A percentile compares a stretch with the other conserved stretches of the same genome.
Conservation (phyloP, 108 stramenopile genomes). For the Hondaea fermentalgiana region DNA sequence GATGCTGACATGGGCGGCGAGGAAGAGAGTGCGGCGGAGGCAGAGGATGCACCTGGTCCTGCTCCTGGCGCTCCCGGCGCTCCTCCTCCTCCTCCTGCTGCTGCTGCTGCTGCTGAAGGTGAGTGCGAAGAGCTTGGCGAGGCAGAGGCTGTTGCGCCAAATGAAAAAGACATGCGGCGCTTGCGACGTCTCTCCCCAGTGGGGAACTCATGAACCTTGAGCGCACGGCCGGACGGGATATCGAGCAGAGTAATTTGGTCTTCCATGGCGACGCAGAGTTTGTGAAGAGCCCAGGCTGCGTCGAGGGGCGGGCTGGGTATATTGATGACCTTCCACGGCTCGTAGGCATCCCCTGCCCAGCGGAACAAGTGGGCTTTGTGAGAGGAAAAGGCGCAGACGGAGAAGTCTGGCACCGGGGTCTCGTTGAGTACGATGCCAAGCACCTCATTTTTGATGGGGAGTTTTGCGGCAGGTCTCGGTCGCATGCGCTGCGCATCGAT, state of each 20-base stretch:
- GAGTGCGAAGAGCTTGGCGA: neutral
- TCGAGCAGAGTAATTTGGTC: neutral
- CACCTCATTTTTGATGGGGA: neutral
- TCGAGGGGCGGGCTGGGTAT: neutral
- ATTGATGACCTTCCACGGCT: neutral
- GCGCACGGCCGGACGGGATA: neutral
- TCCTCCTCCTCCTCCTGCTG: neutral
- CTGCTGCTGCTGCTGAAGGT: neutral
- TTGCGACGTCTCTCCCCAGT: neutral
- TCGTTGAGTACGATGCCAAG: neutral
- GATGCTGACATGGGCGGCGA: too few species aligned
- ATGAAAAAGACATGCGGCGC: neutral
- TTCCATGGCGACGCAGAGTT: neutral
- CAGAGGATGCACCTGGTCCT: neutral
- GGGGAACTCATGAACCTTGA: neutral
- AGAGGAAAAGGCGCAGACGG: neutral
- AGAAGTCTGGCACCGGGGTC: neutral
- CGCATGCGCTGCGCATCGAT: neutral
- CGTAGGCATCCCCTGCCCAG: neutral
- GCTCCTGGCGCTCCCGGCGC: neutral
- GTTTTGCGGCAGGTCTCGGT: neutral
- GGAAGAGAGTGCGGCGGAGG: neutral
- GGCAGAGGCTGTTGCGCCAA: neutral
- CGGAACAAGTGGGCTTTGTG: neutral
- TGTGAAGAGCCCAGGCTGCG: neutral